These are phyloP conservation scores for Microthlaspi erraticum DNA, from an alignment of 345 rosid species.

Conservation along the genomic window DNA sequence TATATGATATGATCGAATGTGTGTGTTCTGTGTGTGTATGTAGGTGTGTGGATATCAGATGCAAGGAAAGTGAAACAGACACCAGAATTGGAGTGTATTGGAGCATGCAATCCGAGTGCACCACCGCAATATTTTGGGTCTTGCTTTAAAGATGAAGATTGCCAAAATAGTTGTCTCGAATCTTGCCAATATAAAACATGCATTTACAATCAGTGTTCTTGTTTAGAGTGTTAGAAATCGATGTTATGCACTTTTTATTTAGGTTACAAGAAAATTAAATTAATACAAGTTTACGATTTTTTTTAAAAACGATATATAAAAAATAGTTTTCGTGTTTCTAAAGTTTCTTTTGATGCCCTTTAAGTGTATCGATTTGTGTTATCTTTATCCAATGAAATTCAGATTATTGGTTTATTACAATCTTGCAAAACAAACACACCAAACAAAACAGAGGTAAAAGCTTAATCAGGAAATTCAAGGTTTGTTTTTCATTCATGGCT, in stretches of 20 bases:
- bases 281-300: neutral
- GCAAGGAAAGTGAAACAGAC: slow-evolving; percentile 10
- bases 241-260: neutral
- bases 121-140: slow-evolving; percentile 22
- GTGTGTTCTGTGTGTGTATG: neutral
- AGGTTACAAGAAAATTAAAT: neutral
- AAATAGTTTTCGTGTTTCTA: neutral
- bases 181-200: neutral
- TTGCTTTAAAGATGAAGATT: slow-evolving; percentile 9
- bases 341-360: neutral
- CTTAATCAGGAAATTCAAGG: too few species aligned
- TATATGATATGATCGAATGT: slow-evolving; percentile 9
- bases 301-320: too few species aligned
- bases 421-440: too few species aligned
- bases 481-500: too few species aligned
- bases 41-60: slow-evolving; percentile 11
- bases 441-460: too few species aligned
- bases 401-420: too few species aligned
- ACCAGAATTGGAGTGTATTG: neutral
- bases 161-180: slow-evolving; percentile 6
- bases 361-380: too few species aligned
- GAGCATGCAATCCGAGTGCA: neutral
- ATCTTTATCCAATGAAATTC: too few species aligned
- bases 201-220: neutral
- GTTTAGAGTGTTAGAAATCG: neutral